Percentiles rank a stretch among this genome's conserved stretches.
phyloP scores from a whole-genome alignment of 495 filamentous ascomycete genomes.

The Podospora appendiculata region DNA sequence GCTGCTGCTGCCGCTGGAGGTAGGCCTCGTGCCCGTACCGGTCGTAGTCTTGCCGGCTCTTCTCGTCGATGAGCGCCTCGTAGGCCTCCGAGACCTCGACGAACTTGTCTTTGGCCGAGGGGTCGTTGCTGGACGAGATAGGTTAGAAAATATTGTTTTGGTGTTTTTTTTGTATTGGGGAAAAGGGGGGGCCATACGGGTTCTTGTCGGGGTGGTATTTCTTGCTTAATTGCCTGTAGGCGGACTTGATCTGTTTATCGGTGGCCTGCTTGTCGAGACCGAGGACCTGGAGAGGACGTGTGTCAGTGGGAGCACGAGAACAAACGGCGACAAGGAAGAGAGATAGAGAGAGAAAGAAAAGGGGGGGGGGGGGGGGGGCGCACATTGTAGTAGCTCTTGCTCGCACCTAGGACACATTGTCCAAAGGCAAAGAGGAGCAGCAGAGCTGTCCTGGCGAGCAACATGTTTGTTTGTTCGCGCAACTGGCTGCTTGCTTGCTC shows the following conservation, averaged over 20 bases:
- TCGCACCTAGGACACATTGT: conserved; percentile 35
- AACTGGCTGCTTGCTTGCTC: too few relatives aligned
- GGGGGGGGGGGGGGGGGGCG: neutral
- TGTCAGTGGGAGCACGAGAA: conserved; percentile 5
- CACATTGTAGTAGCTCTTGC: conserved; percentile 86
- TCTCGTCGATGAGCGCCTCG: conserved; percentile 77
- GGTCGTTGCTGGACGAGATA: conserved; percentile 36
- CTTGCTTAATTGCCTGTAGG: conserved; percentile 87
- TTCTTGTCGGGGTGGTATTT: conserved; percentile 99
- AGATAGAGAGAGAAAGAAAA: too few relatives aligned
- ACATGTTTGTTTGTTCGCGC: conserved; percentile 30
- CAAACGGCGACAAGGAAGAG: neutral
- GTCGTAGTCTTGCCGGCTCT: conserved; percentile 88
- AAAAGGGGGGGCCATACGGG: conserved; percentile 53
- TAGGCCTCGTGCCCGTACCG: conserved; percentile 90
- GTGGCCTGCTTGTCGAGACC: conserved; percentile 73
- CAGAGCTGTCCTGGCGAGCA: conserved; percentile 30
- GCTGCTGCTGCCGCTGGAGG: conserved; percentile 56
- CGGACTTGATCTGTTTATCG: conserved; percentile 91
- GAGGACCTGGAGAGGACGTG: conserved; percentile 51
- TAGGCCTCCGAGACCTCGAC: conserved; percentile 94
- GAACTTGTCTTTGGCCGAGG: conserved; percentile 81
- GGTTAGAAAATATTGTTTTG: conserved; percentile 1
- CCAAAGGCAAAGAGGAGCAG: conserved; percentile 37
- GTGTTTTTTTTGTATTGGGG: neutral